Percentiles rank a stretch among this genome's conserved stretches.
These are phyloP conservation scores for Penicillium sp. DNA, from an alignment of 2,329 filamentous ascomycete genomes.

Conservation along the genomic window DNA sequence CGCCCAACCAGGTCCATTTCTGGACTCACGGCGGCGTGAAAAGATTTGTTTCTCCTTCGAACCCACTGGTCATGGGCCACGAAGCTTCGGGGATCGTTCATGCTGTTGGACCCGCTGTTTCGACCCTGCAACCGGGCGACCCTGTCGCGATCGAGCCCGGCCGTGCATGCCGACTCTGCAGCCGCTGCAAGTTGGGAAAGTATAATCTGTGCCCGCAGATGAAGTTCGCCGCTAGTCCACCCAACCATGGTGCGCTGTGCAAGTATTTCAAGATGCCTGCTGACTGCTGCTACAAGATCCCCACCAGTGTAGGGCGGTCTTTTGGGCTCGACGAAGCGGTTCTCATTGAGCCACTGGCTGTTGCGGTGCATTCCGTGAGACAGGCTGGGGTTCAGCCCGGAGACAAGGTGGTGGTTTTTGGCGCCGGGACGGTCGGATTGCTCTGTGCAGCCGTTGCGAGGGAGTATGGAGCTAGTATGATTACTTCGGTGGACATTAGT, in stretches of 20 bases:
- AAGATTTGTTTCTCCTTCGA: conserved; percentile 24
- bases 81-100: conserved; percentile 35
- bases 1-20: conserved; percentile 34
- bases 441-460: conserved; percentile 63
- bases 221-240: conserved; percentile 42
- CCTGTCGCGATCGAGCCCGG: conserved; percentile 40
- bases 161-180: conserved; percentile 36
- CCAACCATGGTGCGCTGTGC: conserved; percentile 39
- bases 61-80: conserved; percentile 36
- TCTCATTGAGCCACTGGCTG: conserved; percentile 50
- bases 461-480: conserved; percentile 57
- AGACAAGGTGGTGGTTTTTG: conserved; percentile 55
- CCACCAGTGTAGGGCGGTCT: neutral
- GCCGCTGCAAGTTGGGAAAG: conserved; percentile 36
- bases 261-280: conserved; percentile 41
- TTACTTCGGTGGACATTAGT: conserved; percentile 62
- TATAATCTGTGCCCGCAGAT: conserved; percentile 45
- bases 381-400: conserved; percentile 41
- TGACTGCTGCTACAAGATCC: conserved; percentile 44
- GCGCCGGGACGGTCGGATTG: conserved; percentile 62
- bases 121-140: conserved; percentile 29
- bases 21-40: conserved; percentile 41
- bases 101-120: conserved; percentile 29
- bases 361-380: conserved; percentile 47
- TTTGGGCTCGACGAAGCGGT: conserved; percentile 28